Evolutionary conservation across 1,284 basidiomycete genomes (phyloP).

Genomic region (Trichosporon inkin): DNA sequence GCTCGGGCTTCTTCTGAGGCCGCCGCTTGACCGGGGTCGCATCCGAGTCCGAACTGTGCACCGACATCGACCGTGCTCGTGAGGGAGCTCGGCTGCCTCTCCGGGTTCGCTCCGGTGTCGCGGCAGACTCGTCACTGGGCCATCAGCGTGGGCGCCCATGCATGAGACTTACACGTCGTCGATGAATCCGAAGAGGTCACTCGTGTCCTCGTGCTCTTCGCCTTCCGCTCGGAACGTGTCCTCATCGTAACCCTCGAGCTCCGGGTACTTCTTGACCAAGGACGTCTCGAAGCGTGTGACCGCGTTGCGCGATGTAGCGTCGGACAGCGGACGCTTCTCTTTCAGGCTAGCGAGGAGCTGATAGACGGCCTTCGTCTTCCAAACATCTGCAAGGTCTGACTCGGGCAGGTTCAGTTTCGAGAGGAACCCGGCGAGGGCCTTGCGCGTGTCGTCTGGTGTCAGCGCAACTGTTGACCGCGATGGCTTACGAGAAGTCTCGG

Average conservation of each 20-base stretch:
- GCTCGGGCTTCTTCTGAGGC: conserved; percentile 16
- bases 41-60: conserved; percentile 17
- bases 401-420: conserved; percentile 71
- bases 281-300: conserved; percentile 63
- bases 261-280: conserved; percentile 60
- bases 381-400: conserved; percentile 56
- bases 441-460: conserved; percentile 67
- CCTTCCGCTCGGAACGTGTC: conserved; percentile 52
- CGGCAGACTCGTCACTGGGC: conserved; percentile 13
- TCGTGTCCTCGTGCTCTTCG: conserved; percentile 28
- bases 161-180: conserved; percentile 45
- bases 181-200: conserved; percentile 41
- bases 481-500: conserved; percentile 33
- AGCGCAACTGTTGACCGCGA: conserved; percentile 37
- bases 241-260: conserved; percentile 64
- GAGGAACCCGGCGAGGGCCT: conserved; percentile 73
- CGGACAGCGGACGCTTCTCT: conserved; percentile 67
- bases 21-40: conserved; percentile 14
- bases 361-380: conserved; percentile 61
- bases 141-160: background rate
- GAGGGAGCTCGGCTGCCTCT: conserved; percentile 15
- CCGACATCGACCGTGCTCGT: conserved; percentile 8
- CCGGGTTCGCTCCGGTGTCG: conserved; percentile 11
- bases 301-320: conserved; percentile 65
- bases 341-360: conserved; percentile 61